phyloP scores from a whole-genome alignment of 2,329 filamentous ascomycete species.

The Myriosclerotinia duriaeana region DNA sequence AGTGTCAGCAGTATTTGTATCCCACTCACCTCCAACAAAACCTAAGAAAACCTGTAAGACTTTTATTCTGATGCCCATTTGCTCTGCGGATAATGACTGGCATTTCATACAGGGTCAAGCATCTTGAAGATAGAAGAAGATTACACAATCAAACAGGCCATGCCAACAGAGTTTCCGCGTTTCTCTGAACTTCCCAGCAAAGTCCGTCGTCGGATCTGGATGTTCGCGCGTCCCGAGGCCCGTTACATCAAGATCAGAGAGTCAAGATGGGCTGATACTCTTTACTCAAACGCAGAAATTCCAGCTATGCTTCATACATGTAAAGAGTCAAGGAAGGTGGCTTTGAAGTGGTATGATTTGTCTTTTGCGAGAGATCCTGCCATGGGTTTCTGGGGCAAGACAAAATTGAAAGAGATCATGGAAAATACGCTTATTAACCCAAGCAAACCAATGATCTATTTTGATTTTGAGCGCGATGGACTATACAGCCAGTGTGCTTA shows the following conservation, averaged over 20 bases:
- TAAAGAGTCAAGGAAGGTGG: background rate
- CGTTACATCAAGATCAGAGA: constrained; percentile 4
- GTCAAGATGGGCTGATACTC: background rate
- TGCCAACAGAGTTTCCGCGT: background rate
- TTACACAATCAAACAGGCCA: background rate
- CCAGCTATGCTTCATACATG: constrained; percentile 10
- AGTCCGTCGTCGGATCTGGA: background rate
- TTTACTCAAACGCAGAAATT: background rate
- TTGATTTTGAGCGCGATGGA: constrained; percentile 12
- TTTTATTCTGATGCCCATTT: no score
- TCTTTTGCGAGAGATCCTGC: background rate
- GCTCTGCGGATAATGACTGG: background rate
- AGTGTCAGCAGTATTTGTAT: background rate
- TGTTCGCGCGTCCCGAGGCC: background rate
- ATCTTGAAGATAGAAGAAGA: background rate
- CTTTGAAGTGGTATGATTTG: constrained; percentile 10
- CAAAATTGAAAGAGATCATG: background rate
- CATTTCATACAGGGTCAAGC: background rate
- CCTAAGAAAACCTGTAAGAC: background rate
- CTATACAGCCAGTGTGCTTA: background rate
- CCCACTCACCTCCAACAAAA: background rate
- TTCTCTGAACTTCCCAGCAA: background rate
- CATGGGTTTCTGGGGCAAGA: background rate
- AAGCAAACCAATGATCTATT: background rate
- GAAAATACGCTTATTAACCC: background rate